phyloP scores from a whole-genome alignment of 2,329 filamentous ascomycete genomes.

The Exophiala oligosperma region DNA sequence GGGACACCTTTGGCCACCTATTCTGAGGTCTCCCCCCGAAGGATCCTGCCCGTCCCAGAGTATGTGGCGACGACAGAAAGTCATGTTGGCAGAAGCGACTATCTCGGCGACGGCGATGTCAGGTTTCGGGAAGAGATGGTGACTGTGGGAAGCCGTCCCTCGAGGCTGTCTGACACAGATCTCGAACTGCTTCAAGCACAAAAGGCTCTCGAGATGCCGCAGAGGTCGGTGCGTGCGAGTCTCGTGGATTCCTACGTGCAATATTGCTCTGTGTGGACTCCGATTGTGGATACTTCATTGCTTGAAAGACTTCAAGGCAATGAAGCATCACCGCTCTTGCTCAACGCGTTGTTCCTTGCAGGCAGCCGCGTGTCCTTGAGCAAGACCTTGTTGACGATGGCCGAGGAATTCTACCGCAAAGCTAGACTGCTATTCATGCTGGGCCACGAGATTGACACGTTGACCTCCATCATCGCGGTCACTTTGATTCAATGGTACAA shows the following conservation, averaged over 20 bases:
- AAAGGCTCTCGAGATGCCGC: slow-evolving; percentile 10
- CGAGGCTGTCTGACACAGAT: slow-evolving; percentile 2
- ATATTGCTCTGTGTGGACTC: slow-evolving; percentile 16
- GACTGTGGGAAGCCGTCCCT: not conserved
- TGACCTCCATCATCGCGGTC: slow-evolving; percentile 35
- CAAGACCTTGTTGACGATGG: not conserved
- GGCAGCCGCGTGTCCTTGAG: slow-evolving; percentile 11
- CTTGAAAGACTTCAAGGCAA: slow-evolving; percentile 1
- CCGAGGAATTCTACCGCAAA: slow-evolving; percentile 13
- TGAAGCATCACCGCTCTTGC: slow-evolving; percentile 5
- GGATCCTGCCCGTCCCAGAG: not conserved
- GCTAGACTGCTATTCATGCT: slow-evolving; percentile 10
- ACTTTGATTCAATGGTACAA: slow-evolving; percentile 27
- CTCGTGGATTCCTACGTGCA: slow-evolving; percentile 11
- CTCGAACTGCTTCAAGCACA: slow-evolving; percentile 6
- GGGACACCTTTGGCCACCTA: not conserved
- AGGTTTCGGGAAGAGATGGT: slow-evolving; percentile 13
- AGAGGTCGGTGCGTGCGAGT: slow-evolving; percentile 9
- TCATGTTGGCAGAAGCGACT: slow-evolving; percentile 13
- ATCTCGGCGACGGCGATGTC: slow-evolving; percentile 6
- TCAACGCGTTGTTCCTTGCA: slow-evolving; percentile 12
- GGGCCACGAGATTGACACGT: slow-evolving; percentile 35
- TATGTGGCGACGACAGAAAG: slow-evolving; percentile 13
- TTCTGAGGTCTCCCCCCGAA: not conserved
- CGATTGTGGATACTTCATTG: slow-evolving; percentile 3